phyloP scores from a whole-genome alignment of 176 grass and related monocot species.

The Phragmites australis region DNA sequence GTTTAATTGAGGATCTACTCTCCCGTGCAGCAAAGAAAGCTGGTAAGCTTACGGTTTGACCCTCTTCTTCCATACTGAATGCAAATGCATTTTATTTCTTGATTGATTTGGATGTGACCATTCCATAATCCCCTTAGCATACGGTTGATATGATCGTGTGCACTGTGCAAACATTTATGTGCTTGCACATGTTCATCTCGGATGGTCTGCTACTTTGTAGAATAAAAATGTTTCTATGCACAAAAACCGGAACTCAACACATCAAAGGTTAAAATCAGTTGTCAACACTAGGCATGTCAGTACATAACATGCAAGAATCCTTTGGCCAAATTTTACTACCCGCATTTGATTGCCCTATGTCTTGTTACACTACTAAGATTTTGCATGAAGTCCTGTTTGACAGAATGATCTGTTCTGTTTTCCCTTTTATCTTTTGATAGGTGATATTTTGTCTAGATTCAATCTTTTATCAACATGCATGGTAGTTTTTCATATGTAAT shows the following conservation, averaged over 20 bases:
- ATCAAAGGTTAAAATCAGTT: background rate
- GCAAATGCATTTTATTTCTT: constrained; percentile 3
- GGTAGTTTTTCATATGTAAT: background rate
- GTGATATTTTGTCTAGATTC: background rate
- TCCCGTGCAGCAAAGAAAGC: constrained; percentile 85
- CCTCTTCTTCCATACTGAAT: background rate
- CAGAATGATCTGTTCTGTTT: background rate
- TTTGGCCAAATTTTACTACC: background rate
- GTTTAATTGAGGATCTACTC: constrained; percentile 93
- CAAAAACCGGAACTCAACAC: background rate
- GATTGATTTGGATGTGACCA: constrained; percentile 4
- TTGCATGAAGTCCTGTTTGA: background rate
- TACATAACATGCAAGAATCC: background rate
- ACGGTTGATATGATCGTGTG: background rate
- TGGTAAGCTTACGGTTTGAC: constrained; percentile 49
- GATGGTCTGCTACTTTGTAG: background rate
- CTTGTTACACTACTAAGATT: background rate
- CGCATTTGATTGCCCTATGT: background rate
- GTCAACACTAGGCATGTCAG: background rate
- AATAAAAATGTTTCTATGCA: background rate
- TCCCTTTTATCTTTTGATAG: background rate
- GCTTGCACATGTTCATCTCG: background rate
- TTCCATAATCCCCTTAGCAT: background rate
- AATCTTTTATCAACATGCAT: background rate
- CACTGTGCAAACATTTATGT: constrained; percentile 26